Percentiles rank a stretch among this genome's conserved stretches.
These are phyloP conservation scores for Apiotrichum sp. DNA, from an alignment of 1,284 basidiomycete species.

Conservation along the genomic window DNA sequence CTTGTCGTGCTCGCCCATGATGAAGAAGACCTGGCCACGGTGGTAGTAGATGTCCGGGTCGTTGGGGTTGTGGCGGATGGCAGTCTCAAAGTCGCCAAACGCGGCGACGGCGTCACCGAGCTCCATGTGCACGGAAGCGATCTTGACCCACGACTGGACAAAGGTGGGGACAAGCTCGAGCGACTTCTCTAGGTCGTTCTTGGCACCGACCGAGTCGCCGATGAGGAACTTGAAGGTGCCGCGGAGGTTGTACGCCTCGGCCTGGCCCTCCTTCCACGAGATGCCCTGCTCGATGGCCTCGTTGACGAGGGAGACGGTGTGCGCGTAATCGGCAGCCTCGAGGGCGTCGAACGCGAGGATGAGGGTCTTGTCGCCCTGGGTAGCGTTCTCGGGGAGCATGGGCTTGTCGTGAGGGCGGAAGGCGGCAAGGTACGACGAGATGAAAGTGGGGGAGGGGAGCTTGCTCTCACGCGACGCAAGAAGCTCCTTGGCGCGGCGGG, in stretches of 20 bases:
- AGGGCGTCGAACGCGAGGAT: constrained; percentile 76
- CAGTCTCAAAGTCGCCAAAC: constrained; percentile 86
- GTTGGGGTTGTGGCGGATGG: constrained; percentile 71
- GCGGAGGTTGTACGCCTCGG: constrained; percentile 85
- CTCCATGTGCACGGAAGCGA: constrained; percentile 97
- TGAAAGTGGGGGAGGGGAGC: constrained; percentile 86
- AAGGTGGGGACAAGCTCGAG: constrained; percentile 67
- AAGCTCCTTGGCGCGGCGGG: constrained; percentile 65
- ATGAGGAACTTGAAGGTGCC: constrained; percentile 97
- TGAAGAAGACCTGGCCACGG: constrained; percentile 96
- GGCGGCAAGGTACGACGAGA: constrained; percentile 92
- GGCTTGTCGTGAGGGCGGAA: constrained; percentile 78
- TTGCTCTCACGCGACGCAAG: constrained; percentile 65
- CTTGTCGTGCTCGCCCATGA: constrained; percentile 80
- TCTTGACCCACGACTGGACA: constrained; percentile 92
- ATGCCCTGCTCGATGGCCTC: constrained; percentile 86
- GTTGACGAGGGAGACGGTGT: constrained; percentile 71
- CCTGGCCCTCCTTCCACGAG: constrained; percentile 67
- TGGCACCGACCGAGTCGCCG: constrained; percentile 76
- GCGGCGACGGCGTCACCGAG: constrained; percentile 70
- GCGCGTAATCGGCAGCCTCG: constrained; percentile 76
- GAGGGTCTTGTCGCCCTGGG: constrained; percentile 77
- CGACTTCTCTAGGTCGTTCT: constrained; percentile 74
- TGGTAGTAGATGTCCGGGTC: constrained; percentile 99
- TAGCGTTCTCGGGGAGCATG: constrained; percentile 65